These are phyloP conservation scores for Teunomyces panamensis DNA, from an alignment of 805 yeast species.

Conservation along the genomic window DNA sequence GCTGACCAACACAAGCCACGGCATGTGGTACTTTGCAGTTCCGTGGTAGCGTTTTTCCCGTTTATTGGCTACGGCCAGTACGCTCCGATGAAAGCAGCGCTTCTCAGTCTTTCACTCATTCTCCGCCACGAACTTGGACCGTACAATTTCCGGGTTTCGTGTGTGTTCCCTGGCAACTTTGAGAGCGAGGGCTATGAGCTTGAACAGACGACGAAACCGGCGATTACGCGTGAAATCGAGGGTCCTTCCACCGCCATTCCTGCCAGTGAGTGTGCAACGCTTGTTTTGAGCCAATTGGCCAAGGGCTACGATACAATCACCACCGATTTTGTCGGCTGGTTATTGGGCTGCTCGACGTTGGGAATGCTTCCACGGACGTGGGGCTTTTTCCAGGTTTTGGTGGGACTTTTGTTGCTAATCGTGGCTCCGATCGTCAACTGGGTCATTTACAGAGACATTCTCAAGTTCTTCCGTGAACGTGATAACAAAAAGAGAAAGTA, in stretches of 20 bases:
- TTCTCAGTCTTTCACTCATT: constrained; percentile 69
- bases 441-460: constrained; percentile 51
- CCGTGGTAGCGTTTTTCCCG: constrained; percentile 79
- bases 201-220: constrained; percentile 84
- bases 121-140: constrained; percentile 79
- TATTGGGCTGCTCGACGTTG: constrained; percentile 60
- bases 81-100: constrained; percentile 84
- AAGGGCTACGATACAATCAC: constrained; percentile 70
- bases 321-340: constrained; percentile 86
- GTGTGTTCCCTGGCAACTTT: constrained; percentile 87
- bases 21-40: constrained; percentile 60
- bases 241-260: constrained; percentile 76
- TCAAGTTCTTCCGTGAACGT: constrained; percentile 39
- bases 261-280: constrained; percentile 62
- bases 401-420: constrained; percentile 33
- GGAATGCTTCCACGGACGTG: constrained; percentile 69
- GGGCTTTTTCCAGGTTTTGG: constrained; percentile 45
- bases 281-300: constrained; percentile 53
- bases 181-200: constrained; percentile 80
- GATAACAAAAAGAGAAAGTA: constrained; percentile 5
- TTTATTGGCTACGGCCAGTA: constrained; percentile 90
- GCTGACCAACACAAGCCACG: constrained; percentile 37
- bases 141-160: constrained; percentile 64
- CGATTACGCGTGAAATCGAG: constrained; percentile 76
- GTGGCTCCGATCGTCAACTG: constrained; percentile 55